A percentile compares a stretch with the other conserved stretches of the same genome.
These are phyloP conservation scores for Phytophthora pisi DNA, from an alignment of 352 stramenopile species.

Conservation along the genomic window DNA sequence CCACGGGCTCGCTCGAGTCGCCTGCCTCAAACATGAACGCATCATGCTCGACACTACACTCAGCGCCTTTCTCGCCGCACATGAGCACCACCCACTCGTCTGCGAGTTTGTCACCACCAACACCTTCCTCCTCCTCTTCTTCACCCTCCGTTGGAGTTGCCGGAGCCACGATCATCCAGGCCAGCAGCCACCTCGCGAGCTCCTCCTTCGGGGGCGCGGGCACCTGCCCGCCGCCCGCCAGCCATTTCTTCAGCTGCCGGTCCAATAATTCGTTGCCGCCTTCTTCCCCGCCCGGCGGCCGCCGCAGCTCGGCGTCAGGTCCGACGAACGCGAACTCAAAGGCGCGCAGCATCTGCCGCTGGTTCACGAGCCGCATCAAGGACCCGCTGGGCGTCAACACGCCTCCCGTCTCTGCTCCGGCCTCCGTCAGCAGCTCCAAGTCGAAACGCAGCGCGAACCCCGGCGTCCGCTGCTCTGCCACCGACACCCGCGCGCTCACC, in stretches of 20 bases:
- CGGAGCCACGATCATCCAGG: slow-evolving; percentile 42
- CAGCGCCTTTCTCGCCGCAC: slow-evolving; percentile 31
- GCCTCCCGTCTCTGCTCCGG: slow-evolving; percentile 1
- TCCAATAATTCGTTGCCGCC: slow-evolving; percentile 24
- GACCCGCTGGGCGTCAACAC: slow-evolving; percentile 6
- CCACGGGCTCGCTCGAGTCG: slow-evolving; percentile 11
- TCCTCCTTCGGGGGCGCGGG: slow-evolving; percentile 50
- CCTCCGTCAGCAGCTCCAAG: slow-evolving; percentile 11
- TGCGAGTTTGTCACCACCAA: slow-evolving; percentile 9
- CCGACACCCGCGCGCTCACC: slow-evolving; percentile 25
- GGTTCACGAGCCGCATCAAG: slow-evolving; percentile 44
- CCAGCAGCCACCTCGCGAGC: slow-evolving; percentile 61
- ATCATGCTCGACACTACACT: slow-evolving; percentile 5
- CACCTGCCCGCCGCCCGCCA: slow-evolving; percentile 32
- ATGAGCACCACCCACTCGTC: slow-evolving; percentile 31
- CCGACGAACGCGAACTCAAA: slow-evolving; percentile 46
- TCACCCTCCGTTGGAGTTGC: not conserved
- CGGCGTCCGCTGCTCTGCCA: slow-evolving; percentile 44
- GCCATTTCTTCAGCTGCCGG: slow-evolving; percentile 33
- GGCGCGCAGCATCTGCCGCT: slow-evolving; percentile 49
- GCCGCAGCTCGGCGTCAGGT: not conserved
- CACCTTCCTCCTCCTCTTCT: not conserved
- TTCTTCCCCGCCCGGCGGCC: slow-evolving; percentile 14
- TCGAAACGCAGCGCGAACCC: slow-evolving; percentile 56
- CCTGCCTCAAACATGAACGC: slow-evolving; percentile 8